phyloP scores from a whole-genome alignment of 176 grass and related monocot species.

The Triticum monococcum region DNA sequence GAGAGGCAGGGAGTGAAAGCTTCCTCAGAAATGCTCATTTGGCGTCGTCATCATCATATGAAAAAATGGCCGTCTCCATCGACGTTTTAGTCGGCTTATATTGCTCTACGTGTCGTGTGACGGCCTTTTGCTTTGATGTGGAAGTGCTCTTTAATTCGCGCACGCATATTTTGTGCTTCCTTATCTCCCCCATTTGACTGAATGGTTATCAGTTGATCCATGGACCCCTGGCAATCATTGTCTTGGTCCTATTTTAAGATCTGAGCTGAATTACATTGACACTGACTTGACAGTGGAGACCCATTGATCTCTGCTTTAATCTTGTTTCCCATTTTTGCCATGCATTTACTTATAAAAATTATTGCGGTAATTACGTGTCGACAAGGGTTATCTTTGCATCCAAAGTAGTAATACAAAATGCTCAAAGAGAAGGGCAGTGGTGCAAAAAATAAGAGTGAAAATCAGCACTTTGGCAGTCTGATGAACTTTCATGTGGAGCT shows the following conservation, averaged over 20 bases:
- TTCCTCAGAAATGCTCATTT: conserved; percentile 22
- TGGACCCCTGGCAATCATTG: conserved; percentile 21
- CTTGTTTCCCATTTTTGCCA: neutral
- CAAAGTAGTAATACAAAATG: neutral
- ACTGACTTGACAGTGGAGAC: neutral
- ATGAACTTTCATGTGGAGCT: conserved; percentile 4
- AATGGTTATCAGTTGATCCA: conserved; percentile 21
- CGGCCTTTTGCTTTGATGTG: neutral
- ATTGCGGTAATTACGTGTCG: neutral
- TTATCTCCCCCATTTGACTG: conserved; percentile 10
- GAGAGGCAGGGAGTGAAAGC: conserved; percentile 40
- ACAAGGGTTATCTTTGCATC: neutral
- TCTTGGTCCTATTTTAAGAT: conserved; percentile 20
- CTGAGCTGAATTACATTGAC: neutral
- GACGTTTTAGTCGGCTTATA: neutral
- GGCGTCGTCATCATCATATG: neutral
- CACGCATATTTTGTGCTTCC: neutral
- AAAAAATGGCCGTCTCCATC: conserved; percentile 25
- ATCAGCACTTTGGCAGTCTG: neutral
- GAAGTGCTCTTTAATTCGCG: conserved; percentile 17
- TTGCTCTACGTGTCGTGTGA: neutral
- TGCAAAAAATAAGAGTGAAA: neutral
- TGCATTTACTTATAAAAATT: neutral
- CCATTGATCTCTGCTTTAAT: neutral
- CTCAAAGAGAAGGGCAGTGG: neutral